phyloP scores from a whole-genome alignment of 225 moss, liverwort and hornwort genomes.

The Anthoceros angustus region DNA sequence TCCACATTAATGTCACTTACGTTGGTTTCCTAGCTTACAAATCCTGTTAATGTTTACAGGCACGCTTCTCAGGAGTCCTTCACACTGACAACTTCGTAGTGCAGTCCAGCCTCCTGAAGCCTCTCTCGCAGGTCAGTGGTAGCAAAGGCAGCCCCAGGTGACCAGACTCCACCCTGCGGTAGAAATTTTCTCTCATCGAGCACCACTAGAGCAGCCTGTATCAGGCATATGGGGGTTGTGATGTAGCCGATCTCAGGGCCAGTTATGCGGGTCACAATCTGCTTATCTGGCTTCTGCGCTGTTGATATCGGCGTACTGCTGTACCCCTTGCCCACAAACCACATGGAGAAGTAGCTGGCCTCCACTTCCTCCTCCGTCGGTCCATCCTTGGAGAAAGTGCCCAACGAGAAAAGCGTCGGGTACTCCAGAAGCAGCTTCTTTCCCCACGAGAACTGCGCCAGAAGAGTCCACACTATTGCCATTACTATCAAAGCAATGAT shows the following conservation, averaged over 20 bases:
- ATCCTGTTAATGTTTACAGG: no score
- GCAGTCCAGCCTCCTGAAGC: conserved; percentile 43
- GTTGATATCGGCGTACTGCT: conserved; percentile 30
- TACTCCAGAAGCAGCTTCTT: conserved; percentile 53
- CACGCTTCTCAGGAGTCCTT: neutral
- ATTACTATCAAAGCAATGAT: conserved; percentile 41
- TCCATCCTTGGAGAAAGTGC: conserved; percentile 57
- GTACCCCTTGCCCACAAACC: conserved; percentile 71
- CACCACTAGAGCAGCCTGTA: conserved; percentile 67
- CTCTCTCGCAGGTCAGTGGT: conserved; percentile 49
- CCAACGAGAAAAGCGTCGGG: conserved; percentile 75
- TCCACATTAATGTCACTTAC: no score
- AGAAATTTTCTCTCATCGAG: conserved; percentile 50
- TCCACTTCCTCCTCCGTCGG: conserved; percentile 57
- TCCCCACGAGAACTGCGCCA: conserved; percentile 37
- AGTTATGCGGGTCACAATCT: conserved; percentile 64
- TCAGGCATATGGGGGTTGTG: conserved; percentile 73
- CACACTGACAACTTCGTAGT: conserved; percentile 23
- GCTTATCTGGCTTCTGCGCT: conserved; percentile 42
- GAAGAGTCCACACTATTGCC: conserved; percentile 31
- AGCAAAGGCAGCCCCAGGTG: conserved; percentile 58
- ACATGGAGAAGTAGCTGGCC: conserved; percentile 56
- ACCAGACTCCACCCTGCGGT: conserved; percentile 69
- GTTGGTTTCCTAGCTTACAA: no score
- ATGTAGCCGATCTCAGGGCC: conserved; percentile 75